Evolutionary conservation across 192 early-diverging fungal genomes (phyloP), one percentile per base, ranked within the genome.

Genomic region (Funneliformis mosseae): DNA sequence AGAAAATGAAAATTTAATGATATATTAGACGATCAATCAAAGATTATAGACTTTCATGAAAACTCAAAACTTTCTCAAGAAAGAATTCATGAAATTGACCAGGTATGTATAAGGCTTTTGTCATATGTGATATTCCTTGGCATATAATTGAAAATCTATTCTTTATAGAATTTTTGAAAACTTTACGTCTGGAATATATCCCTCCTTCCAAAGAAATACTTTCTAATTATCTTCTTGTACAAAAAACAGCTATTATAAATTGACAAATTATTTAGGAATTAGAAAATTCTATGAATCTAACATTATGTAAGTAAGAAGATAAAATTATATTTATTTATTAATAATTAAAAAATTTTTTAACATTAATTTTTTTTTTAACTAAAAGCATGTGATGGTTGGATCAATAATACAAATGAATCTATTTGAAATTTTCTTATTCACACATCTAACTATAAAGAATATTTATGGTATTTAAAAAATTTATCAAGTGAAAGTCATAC

Each of bases 271-370:
- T 10, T 63, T 6, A 63, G 8, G 4, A n/a, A 1, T n/a, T 63
- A 63, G 9, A 25, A 25, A 63, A 63, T 25, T 9, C 21, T 23
- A n/a, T 9, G 0, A 25, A 23, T n/a, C n/a, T 63, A 25, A 63
- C n/a, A 25, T 63, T 63, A 63, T 63, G n/a, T 63, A 9, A 23
- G 61, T 63, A 63, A 62, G 8, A 62, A n/a, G 25, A 21, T 23
- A 27, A 1, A n/a, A 0, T 62, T 12, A n/a, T 62, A 21, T 23
- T 23, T 23, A 62, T 62, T 62, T 45, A 45, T 45, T 4, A 9
- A n/a, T 63, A 63, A 63, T 63, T 25, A 63, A 63, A 25, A 63
- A 63, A 63, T n/a, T 63, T 63, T 63, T n/a, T n/a, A n/a, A n/a
- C n/a, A n/a, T n/a, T n/a, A n/a, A n/a, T n/a, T 9, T 25, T 25